Percentiles rank a stretch among this genome's conserved stretches.
Evolutionary conservation across 2,329 filamentous ascomycete genomes (phyloP).

Genomic region (Xylariales sp.): DNA sequence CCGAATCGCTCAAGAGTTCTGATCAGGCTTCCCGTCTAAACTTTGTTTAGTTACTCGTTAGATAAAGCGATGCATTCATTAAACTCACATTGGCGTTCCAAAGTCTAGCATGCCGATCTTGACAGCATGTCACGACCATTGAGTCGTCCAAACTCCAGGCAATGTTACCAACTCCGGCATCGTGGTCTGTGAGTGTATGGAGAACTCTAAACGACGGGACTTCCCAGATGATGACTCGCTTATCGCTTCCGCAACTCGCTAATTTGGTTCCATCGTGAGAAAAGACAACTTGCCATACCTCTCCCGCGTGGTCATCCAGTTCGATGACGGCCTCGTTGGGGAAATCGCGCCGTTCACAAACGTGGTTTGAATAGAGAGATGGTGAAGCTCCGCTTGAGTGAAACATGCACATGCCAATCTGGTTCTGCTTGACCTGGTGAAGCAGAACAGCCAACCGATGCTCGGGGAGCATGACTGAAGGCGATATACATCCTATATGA

Average conservation of each 20-base stretch:
- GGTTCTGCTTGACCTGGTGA: slow-evolving; percentile 75
- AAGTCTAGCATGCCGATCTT: slow-evolving; percentile 67
- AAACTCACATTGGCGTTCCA: slow-evolving; percentile 65
- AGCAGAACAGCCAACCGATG: slow-evolving; percentile 79
- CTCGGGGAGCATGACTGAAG: slow-evolving; percentile 94
- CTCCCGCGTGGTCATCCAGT: slow-evolving; percentile 67
- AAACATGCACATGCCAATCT: slow-evolving; percentile 80
- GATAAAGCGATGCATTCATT: not conserved
- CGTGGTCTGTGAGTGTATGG: slow-evolving; percentile 60
- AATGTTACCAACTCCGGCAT: slow-evolving; percentile 69
- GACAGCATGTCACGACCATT: slow-evolving; percentile 78
- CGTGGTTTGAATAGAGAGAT: slow-evolving; percentile 85
- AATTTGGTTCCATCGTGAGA: slow-evolving; percentile 81
- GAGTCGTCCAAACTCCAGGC: slow-evolving; percentile 90
- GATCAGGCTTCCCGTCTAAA: slow-evolving; percentile 58
- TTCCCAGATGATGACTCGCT: slow-evolving; percentile 76
- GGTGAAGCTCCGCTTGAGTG: slow-evolving; percentile 77
- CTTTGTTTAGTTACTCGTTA: not conserved
- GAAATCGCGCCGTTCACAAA: slow-evolving; percentile 75
- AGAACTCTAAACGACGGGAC: slow-evolving; percentile 63
- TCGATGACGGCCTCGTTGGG: slow-evolving; percentile 68
- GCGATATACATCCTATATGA: slow-evolving; percentile 74
- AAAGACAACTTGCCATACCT: slow-evolving; percentile 90
- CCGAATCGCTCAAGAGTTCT: slow-evolving; percentile 64
- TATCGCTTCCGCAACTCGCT: slow-evolving; percentile 76